Evolutionary conservation across 805 yeast genomes (phyloP).

Genomic region (Kazachstania martiniae): DNA sequence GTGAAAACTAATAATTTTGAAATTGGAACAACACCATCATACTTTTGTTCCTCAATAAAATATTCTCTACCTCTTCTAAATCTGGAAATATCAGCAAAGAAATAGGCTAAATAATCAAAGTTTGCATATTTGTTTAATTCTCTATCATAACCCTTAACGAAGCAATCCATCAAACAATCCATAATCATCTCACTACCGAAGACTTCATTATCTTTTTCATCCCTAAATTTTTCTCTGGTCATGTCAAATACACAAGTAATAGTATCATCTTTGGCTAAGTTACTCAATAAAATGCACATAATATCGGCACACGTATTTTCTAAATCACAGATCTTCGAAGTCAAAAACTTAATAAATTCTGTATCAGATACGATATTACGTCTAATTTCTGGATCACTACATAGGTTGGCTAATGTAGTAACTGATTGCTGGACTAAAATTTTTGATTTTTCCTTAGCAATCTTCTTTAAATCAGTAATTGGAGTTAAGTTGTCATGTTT

Average conservation of each 20-base stretch:
- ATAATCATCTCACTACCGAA: conserved; percentile 52
- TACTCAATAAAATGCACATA: conserved; percentile 73
- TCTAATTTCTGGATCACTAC: conserved; percentile 60
- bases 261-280: conserved; percentile 68
- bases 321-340: conserved; percentile 40
- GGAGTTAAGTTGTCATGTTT: conserved; percentile 60
- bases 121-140: conserved; percentile 59
- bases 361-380: conserved; percentile 54
- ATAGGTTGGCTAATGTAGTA: conserved; percentile 73
- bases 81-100: conserved; percentile 84
- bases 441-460: conserved; percentile 44
- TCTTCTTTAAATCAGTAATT: conserved; percentile 54
- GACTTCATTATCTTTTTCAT: conserved; percentile 29
- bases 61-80: conserved; percentile 64
- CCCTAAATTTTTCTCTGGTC: conserved; percentile 21
- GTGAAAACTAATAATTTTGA: conserved; percentile 78
- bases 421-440: conserved; percentile 54
- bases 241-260: conserved; percentile 42
- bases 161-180: conserved; percentile 80
- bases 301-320: conserved; percentile 65
- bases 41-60: conserved; percentile 59
- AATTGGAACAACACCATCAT: conserved; percentile 68
- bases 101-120: conserved; percentile 75
- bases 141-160: conserved; percentile 74
- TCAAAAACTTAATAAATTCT: conserved; percentile 39